A percentile compares a stretch with the other conserved stretches of the same genome.
These are phyloP conservation scores for Aspergillus ruber DNA, from an alignment of 2,329 filamentous ascomycete genomes.

Conservation along the genomic window DNA sequence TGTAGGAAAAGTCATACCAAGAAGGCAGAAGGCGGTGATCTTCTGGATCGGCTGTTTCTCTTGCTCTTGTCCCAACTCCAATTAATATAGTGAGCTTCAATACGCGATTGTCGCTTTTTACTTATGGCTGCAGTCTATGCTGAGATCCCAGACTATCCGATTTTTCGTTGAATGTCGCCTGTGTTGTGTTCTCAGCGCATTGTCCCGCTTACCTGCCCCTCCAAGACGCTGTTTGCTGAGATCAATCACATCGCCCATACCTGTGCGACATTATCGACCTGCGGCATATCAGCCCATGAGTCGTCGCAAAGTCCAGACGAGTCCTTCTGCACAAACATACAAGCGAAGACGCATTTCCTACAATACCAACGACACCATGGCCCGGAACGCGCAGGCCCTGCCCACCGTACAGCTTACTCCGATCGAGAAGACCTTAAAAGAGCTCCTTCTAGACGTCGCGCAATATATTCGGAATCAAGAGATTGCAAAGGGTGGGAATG, in stretches of 20 bases:
- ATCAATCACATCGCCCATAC: conserved; percentile 3
- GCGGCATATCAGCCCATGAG: conserved; percentile 18
- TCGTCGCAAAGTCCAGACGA: conserved; percentile 11
- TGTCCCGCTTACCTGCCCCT: conserved; percentile 6
- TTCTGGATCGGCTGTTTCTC: background rate
- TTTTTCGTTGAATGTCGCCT: conserved; percentile 13
- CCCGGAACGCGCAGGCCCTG: conserved; percentile 6
- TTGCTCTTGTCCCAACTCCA: too few species aligned
- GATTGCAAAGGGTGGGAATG: conserved; percentile 33
- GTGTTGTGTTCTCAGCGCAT: conserved; percentile 7
- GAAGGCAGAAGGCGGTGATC: background rate
- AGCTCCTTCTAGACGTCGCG: conserved; percentile 78
- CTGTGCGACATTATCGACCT: background rate
- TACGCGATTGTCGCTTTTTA: background rate
- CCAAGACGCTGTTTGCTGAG: conserved; percentile 7
- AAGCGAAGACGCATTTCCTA: conserved; percentile 29
- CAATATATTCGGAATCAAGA: conserved; percentile 48
- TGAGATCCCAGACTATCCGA: conserved; percentile 8
- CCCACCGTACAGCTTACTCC: conserved; percentile 55
- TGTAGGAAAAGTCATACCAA: too few species aligned
- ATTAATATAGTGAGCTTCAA: background rate
- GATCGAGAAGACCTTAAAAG: conserved; percentile 64
- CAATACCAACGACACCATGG: conserved; percentile 18
- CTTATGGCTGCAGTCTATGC: conserved; percentile 18
- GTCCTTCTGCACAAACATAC: conserved; percentile 16